Conservation (phyloP, 768 basidiomycete genomes). For the Galerina sulciceps region DNA sequence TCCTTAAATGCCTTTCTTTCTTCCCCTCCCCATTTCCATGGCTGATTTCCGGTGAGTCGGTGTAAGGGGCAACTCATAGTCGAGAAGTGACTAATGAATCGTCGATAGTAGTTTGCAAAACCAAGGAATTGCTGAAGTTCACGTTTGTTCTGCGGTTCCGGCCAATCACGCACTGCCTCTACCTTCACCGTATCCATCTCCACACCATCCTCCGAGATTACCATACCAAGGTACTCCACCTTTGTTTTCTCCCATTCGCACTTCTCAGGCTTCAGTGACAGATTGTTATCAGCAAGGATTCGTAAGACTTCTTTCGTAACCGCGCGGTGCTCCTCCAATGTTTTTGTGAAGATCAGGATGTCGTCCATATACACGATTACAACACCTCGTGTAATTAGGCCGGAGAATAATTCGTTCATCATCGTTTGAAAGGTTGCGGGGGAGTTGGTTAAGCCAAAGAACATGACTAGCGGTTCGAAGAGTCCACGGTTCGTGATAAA, state of each 20-base stretch:
- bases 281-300: slow-evolving; percentile 28
- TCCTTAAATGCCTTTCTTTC: slow-evolving; percentile 4
- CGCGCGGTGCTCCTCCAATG: slow-evolving; percentile 7
- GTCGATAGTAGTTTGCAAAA: slow-evolving; percentile 40
- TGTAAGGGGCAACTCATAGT: slow-evolving; percentile 26
- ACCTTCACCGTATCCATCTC: slow-evolving; percentile 39
- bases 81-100: slow-evolving; percentile 35
- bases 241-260: slow-evolving; percentile 33
- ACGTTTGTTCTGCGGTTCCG: slow-evolving; percentile 22
- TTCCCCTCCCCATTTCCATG: slow-evolving; percentile 5
- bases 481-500: slow-evolving; percentile 29
- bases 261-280: slow-evolving; percentile 42
- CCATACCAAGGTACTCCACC: slow-evolving; percentile 37
- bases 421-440: slow-evolving; percentile 10
- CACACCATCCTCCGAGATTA: slow-evolving; percentile 13
- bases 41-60: slow-evolving; percentile 5
- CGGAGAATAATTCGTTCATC: slow-evolving; percentile 7
- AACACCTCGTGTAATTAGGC: slow-evolving; percentile 10
- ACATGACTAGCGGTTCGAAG: slow-evolving; percentile 42
- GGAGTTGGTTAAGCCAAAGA: slow-evolving; percentile 37
- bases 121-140: slow-evolving; percentile 46
- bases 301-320: slow-evolving; percentile 21
- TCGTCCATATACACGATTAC: slow-evolving; percentile 46
- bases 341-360: slow-evolving; percentile 35
- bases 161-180: slow-evolving; percentile 34